Evolutionary conservation across 257 asterid genomes (phyloP), one percentile per base, ranked within the genome.

Genomic region (Salvia rosmarinus): DNA sequence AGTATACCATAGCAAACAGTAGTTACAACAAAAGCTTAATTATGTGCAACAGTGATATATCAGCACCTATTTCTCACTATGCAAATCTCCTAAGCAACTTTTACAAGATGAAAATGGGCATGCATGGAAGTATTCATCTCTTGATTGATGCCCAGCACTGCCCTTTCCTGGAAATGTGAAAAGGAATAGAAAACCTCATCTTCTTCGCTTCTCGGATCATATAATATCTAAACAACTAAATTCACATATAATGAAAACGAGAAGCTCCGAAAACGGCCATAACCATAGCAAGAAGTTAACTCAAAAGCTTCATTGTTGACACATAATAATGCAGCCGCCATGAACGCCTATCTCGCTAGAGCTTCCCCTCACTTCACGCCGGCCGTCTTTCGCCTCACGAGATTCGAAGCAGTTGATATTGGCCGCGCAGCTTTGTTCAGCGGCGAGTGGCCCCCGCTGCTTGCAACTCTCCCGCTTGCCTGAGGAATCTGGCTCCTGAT

Each of bases 401-500:
- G 88, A 7, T 54, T 64, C 23, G 85, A 77, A 75, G 75, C 56
- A 6, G 73, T 63, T 0, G 84, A 73, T 8, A 40, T 23, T 70
- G 79, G 88, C 20, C 83, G 72, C 42, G 77, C 86, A 0, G 32
- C 54, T 80, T 83, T 88, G 40, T 75, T 40, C 71, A 78, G 30
- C 2, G 85, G 71, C 39, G 86, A 73, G 28, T 40, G 47, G 51
- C 47, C 58, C 67, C 90, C 54, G 72, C 89, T 88, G 58, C 43
- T 83, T 23, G 87, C 75, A 46, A 51, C 84, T 59, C 82, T 87
- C 81, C 82, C 86, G 51, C 81, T 32, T 50, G 92, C 86, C 67
- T 87, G 78, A 20, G 94, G 97, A 72, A 83, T 85, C 50, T 67
- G 77, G 75, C 95, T 90, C 95, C 98, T 92, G 54, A 12, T 13